These are phyloP conservation scores for Amanita inopinata DNA, from an alignment of 768 basidiomycete genomes.

Conservation along the genomic window DNA sequence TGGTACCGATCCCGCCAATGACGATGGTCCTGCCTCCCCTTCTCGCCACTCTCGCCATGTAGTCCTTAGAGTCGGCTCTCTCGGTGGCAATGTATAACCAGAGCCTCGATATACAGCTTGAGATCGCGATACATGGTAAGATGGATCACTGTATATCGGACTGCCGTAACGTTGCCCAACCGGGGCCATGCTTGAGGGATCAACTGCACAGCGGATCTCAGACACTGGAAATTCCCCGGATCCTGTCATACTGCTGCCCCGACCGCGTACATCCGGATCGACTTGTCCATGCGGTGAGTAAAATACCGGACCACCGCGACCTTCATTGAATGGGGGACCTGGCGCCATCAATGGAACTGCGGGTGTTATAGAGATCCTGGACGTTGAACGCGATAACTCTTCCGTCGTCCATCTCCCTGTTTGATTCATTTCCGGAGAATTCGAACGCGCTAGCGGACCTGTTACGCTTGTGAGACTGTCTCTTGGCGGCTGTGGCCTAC, in stretches of 20 bases:
- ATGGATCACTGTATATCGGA: constrained; percentile 23
- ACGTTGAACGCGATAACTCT: constrained; percentile 1
- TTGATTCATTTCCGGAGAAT: constrained; percentile 8
- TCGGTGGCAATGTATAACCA: constrained; percentile 12
- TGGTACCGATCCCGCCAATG: constrained; percentile 19
- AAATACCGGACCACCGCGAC: background rate
- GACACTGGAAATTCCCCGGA: constrained; percentile 1
- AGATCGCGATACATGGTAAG: constrained; percentile 19
- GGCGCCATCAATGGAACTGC: constrained; percentile 10
- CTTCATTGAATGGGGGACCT: constrained; percentile 10
- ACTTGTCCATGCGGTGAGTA: constrained; percentile 6
- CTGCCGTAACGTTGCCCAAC: constrained; percentile 18
- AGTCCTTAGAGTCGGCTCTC: constrained; percentile 13
- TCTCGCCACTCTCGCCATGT: constrained; percentile 27
- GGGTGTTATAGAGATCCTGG: background rate
- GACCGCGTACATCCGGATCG: constrained; percentile 1
- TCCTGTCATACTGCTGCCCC: background rate
- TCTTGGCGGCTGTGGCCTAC: constrained; percentile 24
- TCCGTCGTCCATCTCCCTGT: background rate
- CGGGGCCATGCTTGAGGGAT: constrained; percentile 6
- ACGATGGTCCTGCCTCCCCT: constrained; percentile 37
- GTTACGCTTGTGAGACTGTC: constrained; percentile 20
- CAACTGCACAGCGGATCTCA: constrained; percentile 5
- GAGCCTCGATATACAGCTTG: constrained; percentile 17
- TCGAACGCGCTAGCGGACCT: constrained; percentile 11